Percentiles rank a stretch among this genome's conserved stretches.
Evolutionary conservation across 1,139 yeast genomes (phyloP).

Genomic region (Suhomyces ambrosiae): DNA sequence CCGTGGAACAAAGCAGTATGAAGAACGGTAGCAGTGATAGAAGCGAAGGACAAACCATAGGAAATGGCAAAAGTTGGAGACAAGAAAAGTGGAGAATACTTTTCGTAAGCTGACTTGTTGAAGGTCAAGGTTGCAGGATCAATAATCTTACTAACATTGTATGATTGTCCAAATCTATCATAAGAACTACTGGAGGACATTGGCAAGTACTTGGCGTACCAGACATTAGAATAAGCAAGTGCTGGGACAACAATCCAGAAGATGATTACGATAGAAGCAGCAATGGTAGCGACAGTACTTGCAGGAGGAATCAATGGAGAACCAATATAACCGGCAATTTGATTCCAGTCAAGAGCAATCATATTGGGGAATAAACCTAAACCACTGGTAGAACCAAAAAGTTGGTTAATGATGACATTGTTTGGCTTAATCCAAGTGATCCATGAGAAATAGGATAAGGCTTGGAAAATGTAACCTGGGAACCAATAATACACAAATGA

Average conservation of each 20-base stretch:
- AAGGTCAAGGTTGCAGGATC: conserved; percentile 40
- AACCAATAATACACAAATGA: conserved; percentile 44
- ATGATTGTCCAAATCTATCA: conserved; percentile 38
- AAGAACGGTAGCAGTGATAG: conserved; percentile 57
- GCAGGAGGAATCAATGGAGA: conserved; percentile 73
- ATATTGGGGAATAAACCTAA: conserved; percentile 61
- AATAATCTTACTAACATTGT: conserved; percentile 47
- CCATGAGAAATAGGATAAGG: conserved; percentile 29
- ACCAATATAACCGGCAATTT: conserved; percentile 55
- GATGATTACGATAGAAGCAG: conserved; percentile 31
- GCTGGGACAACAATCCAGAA: conserved; percentile 48
- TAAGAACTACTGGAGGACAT: conserved; percentile 43
- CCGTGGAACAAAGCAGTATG: conserved; percentile 62
- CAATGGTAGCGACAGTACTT: conserved; percentile 53
- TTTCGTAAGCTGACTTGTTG: conserved; percentile 48
- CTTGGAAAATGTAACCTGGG: conserved; percentile 39
- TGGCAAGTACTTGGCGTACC: conserved; percentile 49
- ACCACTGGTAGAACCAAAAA: conserved; percentile 62
- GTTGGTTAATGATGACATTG: conserved; percentile 56
- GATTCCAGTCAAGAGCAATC: conserved; percentile 47
- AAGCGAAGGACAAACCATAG: conserved; percentile 66
- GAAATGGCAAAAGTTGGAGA: conserved; percentile 65
- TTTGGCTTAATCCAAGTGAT: conserved; percentile 35
- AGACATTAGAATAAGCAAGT: conserved; percentile 42
- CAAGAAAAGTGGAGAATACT: conserved; percentile 60